Base-by-base conservation (phyloP, 225 moss, liverwort and hornwort genomes). In the Thuidium tamariscinum region DNA sequence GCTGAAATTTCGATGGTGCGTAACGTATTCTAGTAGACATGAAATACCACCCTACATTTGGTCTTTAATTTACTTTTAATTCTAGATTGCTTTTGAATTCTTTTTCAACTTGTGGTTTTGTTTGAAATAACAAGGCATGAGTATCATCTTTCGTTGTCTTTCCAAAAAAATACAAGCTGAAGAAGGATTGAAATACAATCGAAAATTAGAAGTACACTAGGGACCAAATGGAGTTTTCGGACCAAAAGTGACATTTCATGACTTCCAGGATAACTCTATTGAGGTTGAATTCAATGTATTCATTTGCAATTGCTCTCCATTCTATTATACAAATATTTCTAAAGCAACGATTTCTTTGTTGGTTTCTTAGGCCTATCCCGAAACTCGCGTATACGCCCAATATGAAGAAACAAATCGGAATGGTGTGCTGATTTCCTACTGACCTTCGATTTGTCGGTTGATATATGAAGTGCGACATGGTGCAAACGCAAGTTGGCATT, bases 381-480 rank as follows among this genome's bases (percentile, higher is more conserved):
- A 97, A 97, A 90, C 89, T 96, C 82, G 95, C 92, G 59, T 96
- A 96, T 66, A 64, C 67, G 82, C 95, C 96, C 16, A 97, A 97
- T 81, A 96, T 96, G 97, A 96, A 96, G 92, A 95, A 95, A 86
- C 88, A 91, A 87, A 97, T 97, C 90, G 97, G 97, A 93, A 97
- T 97, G 96, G 97, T 97, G 89, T 88, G 86, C 80, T 87, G 65
- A 52, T 70, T 71, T 80, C 57, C 49, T 70, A 11, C 59, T 55
- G 83, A 88, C 64, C 80, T 75, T 54, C 19, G 74, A 86, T 85
- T 86, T 88, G n/a, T 89, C 74, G 79, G 82, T 64, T 81, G 75
- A 74, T 39, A 34, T 85, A 55, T 62, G 68, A 79, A 80, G 21
- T 91, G 86, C 34, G 59, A 61, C 82, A 13, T 81, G 66, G 73